These are phyloP conservation scores for Scheffersomyces ergatensis DNA, from an alignment of 805 yeast species.

Conservation along the genomic window DNA sequence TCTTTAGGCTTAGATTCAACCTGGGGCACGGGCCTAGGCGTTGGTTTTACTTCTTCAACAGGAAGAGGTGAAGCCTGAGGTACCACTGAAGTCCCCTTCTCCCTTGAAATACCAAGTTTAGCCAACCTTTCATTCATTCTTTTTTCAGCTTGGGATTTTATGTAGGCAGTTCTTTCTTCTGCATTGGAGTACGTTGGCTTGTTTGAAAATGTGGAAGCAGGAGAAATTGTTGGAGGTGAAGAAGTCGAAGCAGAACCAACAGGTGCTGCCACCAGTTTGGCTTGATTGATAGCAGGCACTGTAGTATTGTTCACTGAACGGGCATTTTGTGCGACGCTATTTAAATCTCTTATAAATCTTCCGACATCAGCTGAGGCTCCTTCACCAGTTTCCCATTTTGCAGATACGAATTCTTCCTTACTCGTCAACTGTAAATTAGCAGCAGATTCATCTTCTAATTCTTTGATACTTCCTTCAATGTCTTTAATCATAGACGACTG, in stretches of 20 bases:
- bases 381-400: conserved; percentile 79
- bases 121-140: conserved; percentile 86
- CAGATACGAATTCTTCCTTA: conserved; percentile 49
- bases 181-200: conserved; percentile 50
- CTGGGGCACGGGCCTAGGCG: conserved; percentile 1
- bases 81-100: conserved; percentile 14
- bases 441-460: conserved; percentile 52
- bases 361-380: conserved; percentile 68
- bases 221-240: conserved; percentile 6
- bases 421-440: conserved; percentile 38
- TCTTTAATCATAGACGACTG: conserved; percentile 66
- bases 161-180: conserved; percentile 72
- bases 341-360: conserved; percentile 55
- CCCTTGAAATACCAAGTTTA: conserved; percentile 65
- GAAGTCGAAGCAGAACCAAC: conserved; percentile 4
- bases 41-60: not conserved
- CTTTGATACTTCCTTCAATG: conserved; percentile 67
- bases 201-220: no score
- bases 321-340: not conserved
- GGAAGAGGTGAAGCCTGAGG: not conserved
- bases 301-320: not conserved
- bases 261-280: no score
- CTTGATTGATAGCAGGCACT: not conserved
- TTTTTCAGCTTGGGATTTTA: conserved; percentile 71
- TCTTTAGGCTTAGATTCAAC: conserved; percentile 3